phyloP scores from a whole-genome alignment of 257 asterid genomes.

The Jaltomata sinuosa region DNA sequence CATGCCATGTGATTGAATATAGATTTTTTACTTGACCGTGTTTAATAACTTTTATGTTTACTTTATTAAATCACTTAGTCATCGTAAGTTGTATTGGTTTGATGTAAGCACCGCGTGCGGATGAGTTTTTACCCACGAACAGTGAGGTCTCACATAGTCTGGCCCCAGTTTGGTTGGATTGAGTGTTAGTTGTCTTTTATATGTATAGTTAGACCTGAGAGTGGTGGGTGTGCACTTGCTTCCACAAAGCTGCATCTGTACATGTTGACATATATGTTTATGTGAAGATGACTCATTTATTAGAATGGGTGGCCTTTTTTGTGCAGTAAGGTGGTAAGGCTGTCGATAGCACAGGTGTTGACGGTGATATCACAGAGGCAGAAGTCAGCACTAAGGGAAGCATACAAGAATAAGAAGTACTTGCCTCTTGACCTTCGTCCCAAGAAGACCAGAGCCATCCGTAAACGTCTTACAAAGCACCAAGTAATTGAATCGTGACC shows the following conservation, averaged over 20 bases:
- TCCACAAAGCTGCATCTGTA: not conserved
- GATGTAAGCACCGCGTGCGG: not conserved
- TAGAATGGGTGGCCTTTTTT: not conserved
- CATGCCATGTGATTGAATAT: not conserved
- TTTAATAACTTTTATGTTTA: not conserved
- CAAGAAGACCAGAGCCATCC: slow-evolving; percentile 19
- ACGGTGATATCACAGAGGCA: slow-evolving; percentile 20
- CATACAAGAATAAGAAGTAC: slow-evolving; percentile 58
- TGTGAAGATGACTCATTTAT: not conserved
- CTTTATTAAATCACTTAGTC: not conserved
- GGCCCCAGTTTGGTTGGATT: too few species aligned
- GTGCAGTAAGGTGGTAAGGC: slow-evolving; percentile 44
- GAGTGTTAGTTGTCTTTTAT: not conserved
- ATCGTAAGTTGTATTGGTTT: not conserved
- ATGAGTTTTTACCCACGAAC: not conserved
- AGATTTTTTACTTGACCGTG: not conserved
- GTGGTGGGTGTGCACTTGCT: not conserved
- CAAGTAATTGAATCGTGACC: slow-evolving; percentile 24
- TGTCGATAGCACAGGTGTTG: slow-evolving; percentile 15
- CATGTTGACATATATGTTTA: not conserved
- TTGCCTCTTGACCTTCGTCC: slow-evolving; percentile 13
- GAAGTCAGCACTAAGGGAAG: slow-evolving; percentile 51
- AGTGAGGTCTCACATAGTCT: not conserved
- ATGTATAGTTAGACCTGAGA: not conserved
- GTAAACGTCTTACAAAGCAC: slow-evolving; percentile 60